Evolutionary conservation across 2,329 filamentous ascomycete genomes (phyloP).

Genomic region (Phaeosphaeriaceae sp.): DNA sequence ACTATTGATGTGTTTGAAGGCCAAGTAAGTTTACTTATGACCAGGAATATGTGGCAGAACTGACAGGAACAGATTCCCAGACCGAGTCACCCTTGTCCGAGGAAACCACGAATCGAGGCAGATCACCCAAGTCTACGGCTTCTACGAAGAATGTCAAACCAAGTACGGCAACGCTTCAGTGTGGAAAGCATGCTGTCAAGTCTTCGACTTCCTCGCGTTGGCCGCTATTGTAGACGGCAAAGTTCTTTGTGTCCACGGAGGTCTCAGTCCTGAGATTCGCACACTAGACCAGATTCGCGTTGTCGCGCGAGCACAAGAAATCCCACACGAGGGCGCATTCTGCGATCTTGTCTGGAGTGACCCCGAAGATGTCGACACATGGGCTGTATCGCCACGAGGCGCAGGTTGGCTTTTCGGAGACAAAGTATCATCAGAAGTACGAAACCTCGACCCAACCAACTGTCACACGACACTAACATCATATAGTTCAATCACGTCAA

Average conservation of each 20-base stretch:
- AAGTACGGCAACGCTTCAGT: conserved; percentile 99
- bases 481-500: conserved; percentile 76
- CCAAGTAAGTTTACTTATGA: conserved; percentile 61
- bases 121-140: conserved; percentile 98
- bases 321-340: conserved; percentile 97
- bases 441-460: too few relatives aligned
- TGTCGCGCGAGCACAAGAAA: conserved; percentile 84
- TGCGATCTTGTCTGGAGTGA: conserved; percentile 97
- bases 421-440: conserved; percentile 72
- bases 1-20: conserved; percentile 75
- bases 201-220: conserved; percentile 97
- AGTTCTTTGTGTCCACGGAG: conserved; percentile 98
- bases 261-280: conserved; percentile 95
- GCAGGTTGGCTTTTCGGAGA: conserved; percentile 75
- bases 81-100: conserved; percentile 75
- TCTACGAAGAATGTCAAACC: conserved; percentile 98
- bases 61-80: conserved; percentile 65
- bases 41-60: background rate
- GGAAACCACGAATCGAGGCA: conserved; percentile 97
- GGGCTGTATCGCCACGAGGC: conserved; percentile 73
- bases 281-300: conserved; percentile 85
- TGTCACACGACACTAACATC: too few relatives aligned
- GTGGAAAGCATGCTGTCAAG: conserved; percentile 98
- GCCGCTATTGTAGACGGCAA: conserved; percentile 98
- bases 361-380: conserved; percentile 74